Percentiles rank a stretch among this genome's conserved stretches.
Conservation (phyloP, 2,329 filamentous ascomycete genomes). For the Alternaria arbusti region DNA sequence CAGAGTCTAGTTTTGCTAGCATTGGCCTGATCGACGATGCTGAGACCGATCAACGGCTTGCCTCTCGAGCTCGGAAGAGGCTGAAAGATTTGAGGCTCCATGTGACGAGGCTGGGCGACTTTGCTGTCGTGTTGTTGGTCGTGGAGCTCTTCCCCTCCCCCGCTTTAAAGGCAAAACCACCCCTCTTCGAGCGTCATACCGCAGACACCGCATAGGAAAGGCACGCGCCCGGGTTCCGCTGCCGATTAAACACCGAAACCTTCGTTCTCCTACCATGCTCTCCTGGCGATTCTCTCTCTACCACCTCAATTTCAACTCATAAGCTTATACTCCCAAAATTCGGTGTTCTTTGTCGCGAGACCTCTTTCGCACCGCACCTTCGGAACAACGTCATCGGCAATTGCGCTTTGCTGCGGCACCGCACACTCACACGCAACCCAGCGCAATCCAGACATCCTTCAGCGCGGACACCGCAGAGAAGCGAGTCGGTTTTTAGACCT, state of each 20-base stretch:
- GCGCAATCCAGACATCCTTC: neutral
- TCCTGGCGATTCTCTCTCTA: slow-evolving; percentile 21
- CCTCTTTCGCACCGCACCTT: slow-evolving; percentile 16
- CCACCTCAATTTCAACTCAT: slow-evolving; percentile 20
- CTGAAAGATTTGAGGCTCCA: slow-evolving; percentile 32
- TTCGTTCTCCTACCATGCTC: slow-evolving; percentile 23
- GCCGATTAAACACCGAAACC: slow-evolving; percentile 32
- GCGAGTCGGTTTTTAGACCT: neutral
- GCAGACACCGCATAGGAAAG: slow-evolving; percentile 22
- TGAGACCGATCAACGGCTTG: slow-evolving; percentile 18
- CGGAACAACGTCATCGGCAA: slow-evolving; percentile 27
- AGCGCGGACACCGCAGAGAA: slow-evolving; percentile 1
- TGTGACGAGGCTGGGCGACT: slow-evolving; percentile 28
- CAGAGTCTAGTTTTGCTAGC: slow-evolving; percentile 13
- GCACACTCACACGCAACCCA: slow-evolving; percentile 5
- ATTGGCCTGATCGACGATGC: slow-evolving; percentile 21
- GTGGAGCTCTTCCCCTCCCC: slow-evolving; percentile 26
- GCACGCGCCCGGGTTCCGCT: slow-evolving; percentile 25
- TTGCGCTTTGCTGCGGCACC: slow-evolving; percentile 4
- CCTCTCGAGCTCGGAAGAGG: slow-evolving; percentile 26
- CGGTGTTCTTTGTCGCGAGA: slow-evolving; percentile 30
- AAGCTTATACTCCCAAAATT: slow-evolving; percentile 9
- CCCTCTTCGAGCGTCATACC: slow-evolving; percentile 34
- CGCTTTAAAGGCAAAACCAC: slow-evolving; percentile 33
- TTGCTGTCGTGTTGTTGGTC: slow-evolving; percentile 16